Base-by-base conservation (phyloP, 257 asterid genomes). In the Primulina tabacum region DNA sequence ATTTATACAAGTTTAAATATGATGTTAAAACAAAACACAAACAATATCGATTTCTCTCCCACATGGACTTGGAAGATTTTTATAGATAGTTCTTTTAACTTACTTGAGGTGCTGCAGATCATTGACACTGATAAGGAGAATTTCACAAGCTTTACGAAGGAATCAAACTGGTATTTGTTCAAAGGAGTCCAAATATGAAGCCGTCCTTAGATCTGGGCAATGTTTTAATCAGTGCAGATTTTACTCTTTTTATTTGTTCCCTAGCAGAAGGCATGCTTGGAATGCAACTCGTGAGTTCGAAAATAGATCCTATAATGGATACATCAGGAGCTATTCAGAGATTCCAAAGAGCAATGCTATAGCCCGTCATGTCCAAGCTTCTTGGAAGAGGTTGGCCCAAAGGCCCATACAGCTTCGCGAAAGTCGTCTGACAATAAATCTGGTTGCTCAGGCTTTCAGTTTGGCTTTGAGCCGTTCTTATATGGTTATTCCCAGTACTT, bases 391-490 rank as follows among this genome's bases (percentile, higher is more conserved):
- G 75, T 80, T 89, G 69, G 72, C 79, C 17, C 80, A 33, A 76
- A 76, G 53, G n/a, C 71, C 86, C 8, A 53, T 56, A 64, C 64
- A 67, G 67, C 75, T 77, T 61, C 71, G 69, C 18, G 72, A 64
- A 60, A 76, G 85, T 64, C 57, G 56, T 76, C 58, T 52, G 35
- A 83, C 84, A 35, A 61, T 93, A 37, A 77, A 80, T 71, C 85
- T 73, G 83, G 75, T 85, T 62, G 95, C 97, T 67, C 99, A 87
- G 83, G 96, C 99, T 1, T 81, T 88, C 73, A 87, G 88, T 83
- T 83, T 93, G 78, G 94, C 92, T 0, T 73, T 90, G 77, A 83
- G 77, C 81, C 95, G 79, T 64, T 89, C 90, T 60, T 82, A 79
- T 71, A 30, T 82, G 50, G 78, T 87, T 64, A 81, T 87, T 67